Conservation (phyloP, 495 filamentous ascomycete species). For the Penicillium simplicissimum region DNA sequence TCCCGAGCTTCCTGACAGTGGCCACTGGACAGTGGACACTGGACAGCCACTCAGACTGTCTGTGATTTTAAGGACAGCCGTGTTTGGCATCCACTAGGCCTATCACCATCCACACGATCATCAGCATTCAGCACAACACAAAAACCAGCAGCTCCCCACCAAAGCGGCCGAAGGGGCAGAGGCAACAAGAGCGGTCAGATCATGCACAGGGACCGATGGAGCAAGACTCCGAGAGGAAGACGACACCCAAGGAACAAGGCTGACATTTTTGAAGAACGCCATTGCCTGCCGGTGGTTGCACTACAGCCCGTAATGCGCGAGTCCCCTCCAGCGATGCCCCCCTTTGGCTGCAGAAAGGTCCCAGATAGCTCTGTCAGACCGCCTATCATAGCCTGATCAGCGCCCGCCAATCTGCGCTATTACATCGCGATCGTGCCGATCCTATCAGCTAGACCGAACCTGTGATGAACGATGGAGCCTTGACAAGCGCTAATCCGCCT, state of each 20-base stretch:
- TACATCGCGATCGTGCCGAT: constrained; percentile 36
- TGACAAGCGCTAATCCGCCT: constrained; percentile 15
- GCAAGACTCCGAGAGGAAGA: neutral
- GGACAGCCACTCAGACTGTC: constrained; percentile 11
- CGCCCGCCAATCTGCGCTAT: constrained; percentile 34
- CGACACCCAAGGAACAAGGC: constrained; percentile 7
- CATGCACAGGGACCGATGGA: constrained; percentile 14
- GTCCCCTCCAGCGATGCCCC: constrained; percentile 12
- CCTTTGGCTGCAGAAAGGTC: constrained; percentile 23
- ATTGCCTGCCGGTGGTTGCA: constrained; percentile 28
- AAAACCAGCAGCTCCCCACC: neutral
- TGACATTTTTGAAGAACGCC: constrained; percentile 30
- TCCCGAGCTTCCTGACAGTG: constrained; percentile 13
- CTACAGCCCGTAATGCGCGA: constrained; percentile 26
- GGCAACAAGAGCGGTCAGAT: constrained; percentile 19
- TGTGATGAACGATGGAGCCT: constrained; percentile 30
- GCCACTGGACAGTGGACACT: too few relatives aligned
- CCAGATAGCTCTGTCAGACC: constrained; percentile 18
- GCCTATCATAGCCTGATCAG: constrained; percentile 25
- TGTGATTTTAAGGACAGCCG: neutral
- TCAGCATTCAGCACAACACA: constrained; percentile 10
- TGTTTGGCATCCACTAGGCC: constrained; percentile 6
- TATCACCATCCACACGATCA: constrained; percentile 7
- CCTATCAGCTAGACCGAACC: constrained; percentile 27
- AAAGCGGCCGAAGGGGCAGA: neutral